Base-by-base conservation (phyloP, 108 stramenopile species). In the Cyclotella baltica region DNA sequence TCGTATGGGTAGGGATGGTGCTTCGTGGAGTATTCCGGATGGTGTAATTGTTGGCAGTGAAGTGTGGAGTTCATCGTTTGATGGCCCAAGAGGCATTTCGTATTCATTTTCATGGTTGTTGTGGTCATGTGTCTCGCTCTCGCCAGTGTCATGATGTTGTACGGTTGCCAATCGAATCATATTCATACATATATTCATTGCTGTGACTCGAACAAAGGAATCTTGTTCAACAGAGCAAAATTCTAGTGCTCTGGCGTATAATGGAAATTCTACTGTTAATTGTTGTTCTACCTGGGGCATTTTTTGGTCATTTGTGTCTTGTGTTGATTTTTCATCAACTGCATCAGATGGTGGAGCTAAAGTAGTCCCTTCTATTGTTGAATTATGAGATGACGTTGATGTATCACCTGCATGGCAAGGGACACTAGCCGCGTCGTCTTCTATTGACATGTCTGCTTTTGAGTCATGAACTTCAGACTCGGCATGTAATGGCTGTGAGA, bases 181-280 rank as follows among this genome's bases (percentile, higher is more conserved):
- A 63, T 96, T 96, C 76, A 96, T 82, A 78, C 95, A 96, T 19
- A 96, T 86, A 72, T 92, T 96, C 92, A 96, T 91, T 48, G 93
- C 95, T 10, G 95, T 96, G 16, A 91, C 86, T 19, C 93, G 78
- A 23, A 96, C 88, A 65, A 96, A 96, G 13, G 91, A 89, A 77
- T 96, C 95, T 47, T 92, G 87, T 55, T 92, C 91, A 13, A 81
- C 73, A 2, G 90, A 67, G 68, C 95, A 96, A 69, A 93, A 93
- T 77, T 96, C 91, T 58, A 96, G 72, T 23, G 95, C 92, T 34
- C 95, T 82, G 38, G 85, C 88, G 68, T 96, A 96, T 50, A 96
- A 70, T 38, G 93, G 93, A 76, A 96, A 96, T 62, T 93, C 82
- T 2, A 93, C 89, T 22, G 70, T 36, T 22, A 20, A 15, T 1